Evolutionary conservation across 1,284 basidiomycete genomes (phyloP), one percentile per base, ranked within the genome.

Genomic region (Moesziomyces sp.): DNA sequence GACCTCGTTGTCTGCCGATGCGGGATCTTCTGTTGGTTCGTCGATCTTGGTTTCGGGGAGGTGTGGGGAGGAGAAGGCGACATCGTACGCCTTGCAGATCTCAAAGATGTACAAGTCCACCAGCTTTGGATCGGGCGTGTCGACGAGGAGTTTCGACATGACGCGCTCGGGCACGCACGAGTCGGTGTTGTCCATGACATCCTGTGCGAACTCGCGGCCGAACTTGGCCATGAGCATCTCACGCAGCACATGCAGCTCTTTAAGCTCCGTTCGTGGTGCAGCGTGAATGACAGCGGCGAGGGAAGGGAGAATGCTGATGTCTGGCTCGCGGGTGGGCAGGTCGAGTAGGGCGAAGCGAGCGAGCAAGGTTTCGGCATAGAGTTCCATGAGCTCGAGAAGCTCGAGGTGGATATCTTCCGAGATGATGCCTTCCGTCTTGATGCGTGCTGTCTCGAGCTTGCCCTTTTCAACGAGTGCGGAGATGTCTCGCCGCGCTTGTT

Each of bases 201-300:
- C 89, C 24, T 89, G 78, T 13, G 92, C 89, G 80, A 91, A 94
- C 23, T 96, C 93, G 21, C 93, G 88, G 16, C 93, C 92, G 80
- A 90, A 95, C 85, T 93, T 97, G 85, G 94, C 91, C 91, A 96
- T 93, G 59, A 99, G 88, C 83, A 97, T 89, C 82, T 98, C 94
- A 45, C 95, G 90, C 43, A 98, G 86, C 40, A 93, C 87, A 77
- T 97, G 93, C 38, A 99, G 88, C 84, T 99, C 96, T 91, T 84
- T 59, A 9, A 85, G 52, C 63, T 86, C 85, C 21, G 93, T 95
- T 68, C 93, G 88, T 21, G 93, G 93, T 14, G 94, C 93, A 13
- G 95, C 94, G 79, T 94, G 90, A 55, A 99, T 91, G 76, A 99
- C 89, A 49, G 90, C 90, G 78, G 87, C 88, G 21, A 91, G 84